Percentiles rank a stretch among this genome's conserved stretches.
phyloP scores from a whole-genome alignment of 768 basidiomycete genomes.

The Rhodosporidiobolus sp. region DNA sequence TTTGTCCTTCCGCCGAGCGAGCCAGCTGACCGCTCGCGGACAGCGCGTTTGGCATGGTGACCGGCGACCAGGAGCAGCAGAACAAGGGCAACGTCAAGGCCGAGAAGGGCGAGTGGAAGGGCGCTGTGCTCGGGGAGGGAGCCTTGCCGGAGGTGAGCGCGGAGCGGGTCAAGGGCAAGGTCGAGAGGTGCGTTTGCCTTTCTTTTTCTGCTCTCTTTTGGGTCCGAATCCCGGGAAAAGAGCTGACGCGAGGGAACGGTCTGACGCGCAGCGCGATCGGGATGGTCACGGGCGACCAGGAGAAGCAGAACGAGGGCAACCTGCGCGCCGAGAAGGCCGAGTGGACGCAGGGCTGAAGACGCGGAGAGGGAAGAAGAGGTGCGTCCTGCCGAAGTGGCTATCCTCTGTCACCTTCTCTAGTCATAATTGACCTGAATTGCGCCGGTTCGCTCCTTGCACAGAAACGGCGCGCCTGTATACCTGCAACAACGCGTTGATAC shows the following conservation, averaged over 20 bases:
- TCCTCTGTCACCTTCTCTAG: too few relatives aligned
- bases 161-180: slow-evolving; percentile 23
- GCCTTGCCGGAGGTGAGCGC: not conserved
- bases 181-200: slow-evolving; percentile 1
- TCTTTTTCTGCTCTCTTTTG: not conserved
- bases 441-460: too few relatives aligned
- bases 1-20: too few relatives aligned
- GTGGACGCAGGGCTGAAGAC: slow-evolving; percentile 45
- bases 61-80: slow-evolving; percentile 14
- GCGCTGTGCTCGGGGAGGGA: slow-evolving; percentile 1
- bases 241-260: not conserved
- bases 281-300: slow-evolving; percentile 47
- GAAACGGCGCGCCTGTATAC: too few relatives aligned
- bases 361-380: not conserved
- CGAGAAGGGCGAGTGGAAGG: slow-evolving; percentile 21
- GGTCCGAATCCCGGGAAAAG: not conserved
- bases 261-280: slow-evolving; percentile 43
- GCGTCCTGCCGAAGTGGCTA: too few relatives aligned
- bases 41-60: slow-evolving; percentile 23
- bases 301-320: slow-evolving; percentile 47
- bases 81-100: slow-evolving; percentile 26
- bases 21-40: not conserved
- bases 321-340: slow-evolving; percentile 47
- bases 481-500: too few relatives aligned
- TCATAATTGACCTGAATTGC: too few relatives aligned